phyloP scores from a whole-genome alignment of 192 early-diverging fungal species.

The Coemansia sp. region DNA sequence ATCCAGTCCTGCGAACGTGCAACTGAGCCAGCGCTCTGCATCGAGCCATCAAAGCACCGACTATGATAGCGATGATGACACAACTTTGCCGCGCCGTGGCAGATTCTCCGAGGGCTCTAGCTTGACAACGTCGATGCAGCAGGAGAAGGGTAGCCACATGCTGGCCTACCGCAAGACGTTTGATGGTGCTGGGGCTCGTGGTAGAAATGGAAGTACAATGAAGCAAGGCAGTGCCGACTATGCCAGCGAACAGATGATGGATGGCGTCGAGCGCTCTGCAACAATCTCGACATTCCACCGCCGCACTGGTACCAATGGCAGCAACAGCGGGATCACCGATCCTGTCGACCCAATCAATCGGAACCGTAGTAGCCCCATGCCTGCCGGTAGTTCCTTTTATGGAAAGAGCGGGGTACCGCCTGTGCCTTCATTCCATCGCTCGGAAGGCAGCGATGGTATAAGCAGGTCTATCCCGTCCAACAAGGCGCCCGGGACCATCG shows the following conservation, averaged over 20 bases:
- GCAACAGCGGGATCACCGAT: constrained; percentile 45
- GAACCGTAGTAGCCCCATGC: constrained; percentile 43
- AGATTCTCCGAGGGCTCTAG: constrained; percentile 53
- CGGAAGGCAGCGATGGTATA: constrained; percentile 1
- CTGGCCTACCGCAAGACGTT: constrained; percentile 52
- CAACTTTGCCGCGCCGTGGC: constrained; percentile 30
- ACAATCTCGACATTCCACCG: constrained; percentile 44
- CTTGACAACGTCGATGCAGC: constrained; percentile 43
- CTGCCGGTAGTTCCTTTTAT: constrained; percentile 19
- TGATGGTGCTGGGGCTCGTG: constrained; percentile 33
- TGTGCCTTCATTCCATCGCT: constrained; percentile 35
- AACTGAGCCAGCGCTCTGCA: constrained; percentile 13
- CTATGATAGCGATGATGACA: constrained; percentile 41
- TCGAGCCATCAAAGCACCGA: constrained; percentile 24
- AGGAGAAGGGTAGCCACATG: constrained; percentile 30
- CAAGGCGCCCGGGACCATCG: constrained; percentile 32
- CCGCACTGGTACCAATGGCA: constrained; percentile 30
- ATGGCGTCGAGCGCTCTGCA: constrained; percentile 49
- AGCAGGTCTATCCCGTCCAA: background rate
- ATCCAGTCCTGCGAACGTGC: constrained; percentile 5
- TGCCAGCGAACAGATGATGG: constrained; percentile 30
- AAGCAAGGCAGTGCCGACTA: constrained; percentile 49
- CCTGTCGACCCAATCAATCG: constrained; percentile 9
- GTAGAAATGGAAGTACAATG: constrained; percentile 19
- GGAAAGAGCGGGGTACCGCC: constrained; percentile 33